Base-by-base conservation (phyloP, 192 early-diverging fungal genomes). In the Haplosporangium gracile region DNA sequence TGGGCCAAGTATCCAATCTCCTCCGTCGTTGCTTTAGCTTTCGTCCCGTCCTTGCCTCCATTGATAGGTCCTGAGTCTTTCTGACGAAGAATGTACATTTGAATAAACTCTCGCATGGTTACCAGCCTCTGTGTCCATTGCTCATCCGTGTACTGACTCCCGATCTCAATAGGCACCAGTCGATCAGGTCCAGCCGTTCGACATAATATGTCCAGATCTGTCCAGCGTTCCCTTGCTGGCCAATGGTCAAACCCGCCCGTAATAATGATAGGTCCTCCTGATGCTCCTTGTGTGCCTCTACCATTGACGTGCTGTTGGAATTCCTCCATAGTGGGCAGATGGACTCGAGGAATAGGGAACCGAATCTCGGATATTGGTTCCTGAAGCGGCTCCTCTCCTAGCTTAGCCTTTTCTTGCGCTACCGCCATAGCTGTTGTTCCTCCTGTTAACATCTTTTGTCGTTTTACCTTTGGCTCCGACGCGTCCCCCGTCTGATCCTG, bases 161-260 rank as follows among this genome's bases (percentile, higher is more conserved):
- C 97, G 68, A 96, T 77, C 77, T 98, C 97, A 2, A 98, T 91
- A 7, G 97, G 96, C 0, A 98, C 96, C 13, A 92, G 80, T 1
- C 97, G 93, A 71, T 95, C 89, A 16, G 89, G 82, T 22, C 93
- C 95, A 16, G 93, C 93, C 0, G 89, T 78, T n/a, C 69, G 55
- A 6, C 89, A 88, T 18, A 97, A 75, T 74, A 95, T 94, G 24
- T 90, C 89, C 5, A 93, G 68, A 77, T 95, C 88, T 4, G 88
- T 75, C 96, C 96, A 97, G 4, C 90, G 85, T 4, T 90, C 84
- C 36, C 76, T 75, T 11, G 95, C 94, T 1, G 95, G 96, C 96
- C 96, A 97, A 76, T 95, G 88, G 15, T 89, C 81, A 18, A 94
- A 79, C 1, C 90, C 88, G 4, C 89, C 82, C 10, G 88, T 80